phyloP scores from a whole-genome alignment of 257 asterid genomes.

The Perilla frutescens region DNA sequence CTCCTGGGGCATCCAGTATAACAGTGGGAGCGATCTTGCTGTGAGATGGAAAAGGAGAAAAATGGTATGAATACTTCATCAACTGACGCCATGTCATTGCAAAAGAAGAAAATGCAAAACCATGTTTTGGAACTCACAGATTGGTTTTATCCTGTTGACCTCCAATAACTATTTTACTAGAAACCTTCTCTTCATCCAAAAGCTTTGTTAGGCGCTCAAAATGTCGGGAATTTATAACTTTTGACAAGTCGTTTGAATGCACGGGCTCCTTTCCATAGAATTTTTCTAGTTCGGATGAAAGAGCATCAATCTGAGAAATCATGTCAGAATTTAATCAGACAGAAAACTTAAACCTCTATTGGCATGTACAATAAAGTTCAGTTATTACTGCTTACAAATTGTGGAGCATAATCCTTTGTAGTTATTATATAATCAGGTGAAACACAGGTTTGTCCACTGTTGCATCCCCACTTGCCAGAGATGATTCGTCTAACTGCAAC shows the following conservation, averaged over 20 bases:
- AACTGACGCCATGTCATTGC: not conserved
- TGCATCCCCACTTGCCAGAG: slow-evolving; percentile 95
- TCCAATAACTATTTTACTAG: slow-evolving; percentile 77
- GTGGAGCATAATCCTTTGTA: slow-evolving; percentile 65
- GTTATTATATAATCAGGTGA: slow-evolving; percentile 88
- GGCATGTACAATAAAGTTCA: slow-evolving; percentile 12
- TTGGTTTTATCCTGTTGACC: slow-evolving; percentile 71
- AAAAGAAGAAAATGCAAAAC: slow-evolving; percentile 16
- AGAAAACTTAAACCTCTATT: not conserved
- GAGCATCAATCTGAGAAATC: slow-evolving; percentile 55
- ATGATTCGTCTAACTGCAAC: slow-evolving; percentile 76
- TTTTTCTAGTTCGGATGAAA: slow-evolving; percentile 67
- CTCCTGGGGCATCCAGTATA: slow-evolving; percentile 75
- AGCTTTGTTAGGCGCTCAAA: slow-evolving; percentile 65
- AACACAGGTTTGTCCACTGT: slow-evolving; percentile 90
- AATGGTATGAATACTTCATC: slow-evolving; percentile 10
- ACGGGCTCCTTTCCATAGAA: slow-evolving; percentile 86
- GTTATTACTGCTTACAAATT: slow-evolving; percentile 54
- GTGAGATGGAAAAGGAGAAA: slow-evolving; percentile 31
- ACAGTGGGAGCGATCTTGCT: slow-evolving; percentile 87
- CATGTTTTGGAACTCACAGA: slow-evolving; percentile 61
- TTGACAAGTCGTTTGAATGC: slow-evolving; percentile 71
- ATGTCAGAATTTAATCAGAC: slow-evolving; percentile 27
- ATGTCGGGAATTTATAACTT: slow-evolving; percentile 72
- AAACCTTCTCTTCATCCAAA: slow-evolving; percentile 78